phyloP scores from a whole-genome alignment of 1,139 yeast genomes.

The Geotrichum fermentans region DNA sequence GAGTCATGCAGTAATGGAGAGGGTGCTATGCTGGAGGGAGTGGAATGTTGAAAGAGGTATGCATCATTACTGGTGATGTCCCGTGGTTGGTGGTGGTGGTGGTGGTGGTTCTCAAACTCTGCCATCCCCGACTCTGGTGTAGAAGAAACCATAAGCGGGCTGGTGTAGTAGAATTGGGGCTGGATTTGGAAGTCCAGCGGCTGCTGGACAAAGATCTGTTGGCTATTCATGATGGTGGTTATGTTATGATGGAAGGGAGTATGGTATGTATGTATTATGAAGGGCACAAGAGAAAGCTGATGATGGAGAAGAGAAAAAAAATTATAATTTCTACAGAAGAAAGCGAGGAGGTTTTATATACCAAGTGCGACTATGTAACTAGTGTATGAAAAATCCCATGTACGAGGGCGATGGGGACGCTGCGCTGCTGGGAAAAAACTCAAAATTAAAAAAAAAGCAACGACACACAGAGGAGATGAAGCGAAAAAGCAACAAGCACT shows the following conservation, averaged over 20 bases:
- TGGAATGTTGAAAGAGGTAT: background rate
- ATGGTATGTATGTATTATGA: background rate
- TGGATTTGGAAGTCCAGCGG: background rate
- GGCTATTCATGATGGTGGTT: background rate
- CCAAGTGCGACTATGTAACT: no score
- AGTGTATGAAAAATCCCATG: no score
- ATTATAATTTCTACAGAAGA: background rate
- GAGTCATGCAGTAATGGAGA: background rate
- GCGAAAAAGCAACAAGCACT: no score
- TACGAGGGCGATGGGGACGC: no score
- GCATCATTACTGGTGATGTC: background rate
- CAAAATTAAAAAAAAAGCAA: background rate
- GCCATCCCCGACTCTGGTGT: no score
- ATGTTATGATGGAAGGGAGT: background rate
- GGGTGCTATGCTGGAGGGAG: background rate
- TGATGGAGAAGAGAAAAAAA: background rate
- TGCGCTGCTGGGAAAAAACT: background rate
- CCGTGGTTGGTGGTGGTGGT: no score
- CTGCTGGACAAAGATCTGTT: background rate
- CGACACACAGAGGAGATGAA: no score
- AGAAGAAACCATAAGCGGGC: no score
- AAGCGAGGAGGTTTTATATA: background rate
- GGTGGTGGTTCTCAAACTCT: no score
- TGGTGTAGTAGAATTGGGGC: background rate
- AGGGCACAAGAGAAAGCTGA: background rate